Evolutionary conservation across 2,329 filamentous ascomycete species (phyloP).

Genomic region (Aspergillus floridensis): DNA sequence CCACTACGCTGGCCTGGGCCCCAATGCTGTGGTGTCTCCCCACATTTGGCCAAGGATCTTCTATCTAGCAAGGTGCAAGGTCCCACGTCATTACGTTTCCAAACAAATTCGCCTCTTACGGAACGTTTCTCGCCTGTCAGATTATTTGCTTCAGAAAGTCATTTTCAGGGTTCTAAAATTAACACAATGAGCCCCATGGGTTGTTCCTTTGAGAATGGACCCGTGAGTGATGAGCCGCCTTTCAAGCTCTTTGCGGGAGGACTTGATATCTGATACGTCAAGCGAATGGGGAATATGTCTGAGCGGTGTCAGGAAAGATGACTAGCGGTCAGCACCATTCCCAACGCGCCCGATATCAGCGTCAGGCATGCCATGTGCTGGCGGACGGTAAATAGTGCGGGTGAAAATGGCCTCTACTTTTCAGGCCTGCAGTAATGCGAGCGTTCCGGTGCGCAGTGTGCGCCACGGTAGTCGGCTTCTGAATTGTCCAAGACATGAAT

Average conservation of each 20-base stretch:
- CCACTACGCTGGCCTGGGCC: neutral
- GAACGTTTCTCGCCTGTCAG: neutral
- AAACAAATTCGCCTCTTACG: neutral
- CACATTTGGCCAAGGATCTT: neutral
- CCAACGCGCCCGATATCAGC: neutral
- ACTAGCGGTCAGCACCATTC: conserved; percentile 2
- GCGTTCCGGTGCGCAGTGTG: neutral
- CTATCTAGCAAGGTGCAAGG: neutral
- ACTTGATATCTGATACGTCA: neutral
- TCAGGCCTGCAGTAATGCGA: neutral
- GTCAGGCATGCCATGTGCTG: conserved; percentile 2
- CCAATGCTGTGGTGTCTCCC: neutral
- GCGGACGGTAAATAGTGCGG: neutral
- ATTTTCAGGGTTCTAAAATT: neutral
- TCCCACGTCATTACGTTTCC: neutral
- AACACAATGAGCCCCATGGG: neutral
- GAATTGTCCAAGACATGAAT: neutral
- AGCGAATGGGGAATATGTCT: neutral
- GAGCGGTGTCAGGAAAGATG: conserved; percentile 1
- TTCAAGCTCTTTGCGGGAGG: neutral
- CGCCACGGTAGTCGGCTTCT: neutral
- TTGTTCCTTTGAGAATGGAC: neutral
- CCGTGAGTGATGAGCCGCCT: neutral
- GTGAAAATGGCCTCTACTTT: neutral
- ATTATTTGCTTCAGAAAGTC: neutral